A percentile compares a stretch with the other conserved stretches of the same genome.
Conservation (phyloP, 306 rosid species). For the Vigna nakashimae region DNA sequence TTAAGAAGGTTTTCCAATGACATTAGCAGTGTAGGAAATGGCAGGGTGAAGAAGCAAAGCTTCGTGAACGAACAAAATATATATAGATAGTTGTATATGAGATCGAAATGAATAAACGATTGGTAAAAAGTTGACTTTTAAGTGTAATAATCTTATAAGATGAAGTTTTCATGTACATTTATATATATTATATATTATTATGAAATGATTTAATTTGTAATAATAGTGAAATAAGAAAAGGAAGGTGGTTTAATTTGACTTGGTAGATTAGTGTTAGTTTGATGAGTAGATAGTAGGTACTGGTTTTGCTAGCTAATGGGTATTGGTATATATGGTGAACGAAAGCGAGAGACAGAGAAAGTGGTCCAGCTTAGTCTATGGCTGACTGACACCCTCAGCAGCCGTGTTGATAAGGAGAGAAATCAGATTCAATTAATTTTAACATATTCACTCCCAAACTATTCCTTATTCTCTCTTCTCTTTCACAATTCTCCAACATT, state of each 20-base stretch:
- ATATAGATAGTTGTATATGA: too few species aligned
- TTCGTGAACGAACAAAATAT: too few species aligned
- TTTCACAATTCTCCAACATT: constrained; percentile 36
- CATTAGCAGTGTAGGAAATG: too few species aligned
- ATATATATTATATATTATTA: too few species aligned
- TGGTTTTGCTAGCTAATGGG: not conserved
- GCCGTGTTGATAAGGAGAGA: constrained; percentile 73
- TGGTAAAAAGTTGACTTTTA: too few species aligned
- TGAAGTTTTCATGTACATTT: too few species aligned
- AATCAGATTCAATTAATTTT: constrained; percentile 1
- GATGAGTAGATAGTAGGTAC: not conserved
- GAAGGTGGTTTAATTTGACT: not conserved
- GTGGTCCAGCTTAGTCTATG: constrained; percentile 79
- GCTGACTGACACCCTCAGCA: constrained; percentile 85
- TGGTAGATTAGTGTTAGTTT: constrained; percentile 19
- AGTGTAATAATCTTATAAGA: too few species aligned
- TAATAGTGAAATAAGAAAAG: too few species aligned
- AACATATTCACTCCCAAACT: constrained; percentile 2
- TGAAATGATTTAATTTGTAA: too few species aligned
- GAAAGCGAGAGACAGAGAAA: constrained; percentile 39
- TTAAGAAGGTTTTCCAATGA: too few species aligned
- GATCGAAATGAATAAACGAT: too few species aligned
- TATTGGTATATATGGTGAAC: constrained; percentile 1
- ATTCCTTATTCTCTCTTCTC: constrained; percentile 45
- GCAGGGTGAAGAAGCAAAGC: too few species aligned